Conservation (phyloP, 1,139 yeast genomes). For the Suhomyces terraborum region DNA sequence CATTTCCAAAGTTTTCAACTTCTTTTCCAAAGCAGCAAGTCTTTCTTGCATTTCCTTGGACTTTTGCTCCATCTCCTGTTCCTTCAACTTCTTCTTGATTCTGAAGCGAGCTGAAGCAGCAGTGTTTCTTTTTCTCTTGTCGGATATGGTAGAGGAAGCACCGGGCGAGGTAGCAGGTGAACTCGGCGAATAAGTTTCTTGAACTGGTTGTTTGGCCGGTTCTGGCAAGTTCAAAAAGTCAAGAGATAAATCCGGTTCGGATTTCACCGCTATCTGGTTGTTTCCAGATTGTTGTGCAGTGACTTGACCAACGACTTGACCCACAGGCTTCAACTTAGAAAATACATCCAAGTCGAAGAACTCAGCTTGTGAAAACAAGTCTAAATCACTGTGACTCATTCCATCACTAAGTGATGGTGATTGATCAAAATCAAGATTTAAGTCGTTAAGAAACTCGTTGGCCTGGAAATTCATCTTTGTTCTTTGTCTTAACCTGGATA, state of each 20-base stretch:
- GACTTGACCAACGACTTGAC: constrained; percentile 12
- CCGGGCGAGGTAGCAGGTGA: constrained; percentile 15
- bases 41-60: constrained; percentile 47
- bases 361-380: constrained; percentile 46
- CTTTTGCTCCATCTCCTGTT: constrained; percentile 69
- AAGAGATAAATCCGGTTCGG: constrained; percentile 15
- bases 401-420: constrained; percentile 21
- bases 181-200: constrained; percentile 7
- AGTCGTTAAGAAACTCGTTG: constrained; percentile 44
- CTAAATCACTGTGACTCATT: constrained; percentile 36
- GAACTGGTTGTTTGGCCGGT: constrained; percentile 3
- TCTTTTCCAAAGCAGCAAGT: constrained; percentile 42
- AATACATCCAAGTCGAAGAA: constrained; percentile 52
- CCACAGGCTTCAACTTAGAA: constrained; percentile 27
- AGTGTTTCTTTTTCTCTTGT: constrained; percentile 71
- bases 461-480: constrained; percentile 44
- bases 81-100: constrained; percentile 78
- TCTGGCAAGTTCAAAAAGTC: constrained; percentile 14
- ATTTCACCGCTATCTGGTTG: constrained; percentile 12
- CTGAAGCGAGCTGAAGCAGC: constrained; percentile 83
- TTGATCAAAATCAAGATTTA: constrained; percentile 38
- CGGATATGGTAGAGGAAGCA: constrained; percentile 25
- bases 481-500: constrained; percentile 2
- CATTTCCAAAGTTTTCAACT: constrained; percentile 61
- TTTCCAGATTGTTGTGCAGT: constrained; percentile 8